Evolutionary conservation across 352 stramenopile species (phyloP), one percentile per base, ranked within the genome.

Genomic region (Phytophthora sp.): DNA sequence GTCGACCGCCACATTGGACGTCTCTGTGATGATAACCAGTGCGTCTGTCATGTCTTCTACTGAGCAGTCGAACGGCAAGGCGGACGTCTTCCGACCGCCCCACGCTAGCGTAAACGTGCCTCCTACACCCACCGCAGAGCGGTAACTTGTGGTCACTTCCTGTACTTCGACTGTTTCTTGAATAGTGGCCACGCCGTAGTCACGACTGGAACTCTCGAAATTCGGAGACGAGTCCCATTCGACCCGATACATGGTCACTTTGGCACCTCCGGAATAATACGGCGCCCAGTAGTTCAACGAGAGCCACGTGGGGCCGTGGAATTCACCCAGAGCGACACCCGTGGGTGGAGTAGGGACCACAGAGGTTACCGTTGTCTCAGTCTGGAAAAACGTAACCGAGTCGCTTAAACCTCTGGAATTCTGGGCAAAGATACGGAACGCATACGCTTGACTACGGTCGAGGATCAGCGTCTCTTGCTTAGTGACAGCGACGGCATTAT

Each of bases 101-200:
- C 93, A 98, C 1, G 89, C 85, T 0, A 99, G 69, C n/a, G 78
- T 93, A 73, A 99, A 98, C 2, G 88, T 97, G 5, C 96, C 96
- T 15, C 81, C 81, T 15, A 77, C 80, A 3, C 64, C 71, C 77
- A 73, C 76, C 66, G 78, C 89, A 39, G 78, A 91, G 21, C 84
- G 76, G 55, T 86, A 92, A 18, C 52, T 80, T 29, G 74, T 88
- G 1, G 71, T 82, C 13, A 98, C 84, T 56, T 97, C 81, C 71
- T 99, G 96, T 6, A 98, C 89, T 76, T 98, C 96, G 26, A 84
- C 84, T 7, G 78, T 74, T 62, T 97, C 91, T 63, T 95, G 77
- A 16, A 99, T 88, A 31, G 84, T 96, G 7, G 80, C 76, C 11
- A 89, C 84, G 0, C 83, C 88, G 52, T 98, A 98, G 51, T 92